phyloP scores from a whole-genome alignment of 2,329 filamentous ascomycete genomes.

The Epichloe hybrida region DNA sequence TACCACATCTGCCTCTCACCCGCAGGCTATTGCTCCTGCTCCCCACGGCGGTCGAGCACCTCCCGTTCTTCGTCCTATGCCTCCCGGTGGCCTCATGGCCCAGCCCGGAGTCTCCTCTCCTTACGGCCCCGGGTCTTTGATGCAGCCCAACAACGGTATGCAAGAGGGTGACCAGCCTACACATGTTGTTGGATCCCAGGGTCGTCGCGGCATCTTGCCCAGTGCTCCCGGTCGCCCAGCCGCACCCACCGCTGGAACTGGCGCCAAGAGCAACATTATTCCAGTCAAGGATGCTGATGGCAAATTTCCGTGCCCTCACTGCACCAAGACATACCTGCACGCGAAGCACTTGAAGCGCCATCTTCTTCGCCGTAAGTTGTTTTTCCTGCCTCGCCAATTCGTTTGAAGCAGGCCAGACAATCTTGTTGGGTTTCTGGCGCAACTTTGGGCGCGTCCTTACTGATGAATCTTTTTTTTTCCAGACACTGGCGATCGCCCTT shows the following conservation, averaged over 20 bases:
- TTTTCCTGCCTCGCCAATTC: not conserved
- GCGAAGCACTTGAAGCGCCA: slow-evolving; percentile 96
- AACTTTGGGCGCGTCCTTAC: slow-evolving; percentile 14
- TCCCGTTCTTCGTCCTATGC: slow-evolving; percentile 57
- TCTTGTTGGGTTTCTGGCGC: not conserved
- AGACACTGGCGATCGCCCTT: slow-evolving; percentile 97
- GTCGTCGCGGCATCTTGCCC: slow-evolving; percentile 78
- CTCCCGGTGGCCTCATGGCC: slow-evolving; percentile 49
- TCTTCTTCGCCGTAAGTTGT: slow-evolving; percentile 77
- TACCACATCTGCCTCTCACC: slow-evolving; percentile 53
- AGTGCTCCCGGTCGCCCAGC: slow-evolving; percentile 78
- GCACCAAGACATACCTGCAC: slow-evolving; percentile 95
- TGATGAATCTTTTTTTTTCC: slow-evolving; percentile 16
- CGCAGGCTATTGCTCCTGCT: slow-evolving; percentile 63
- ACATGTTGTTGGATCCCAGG: slow-evolving; percentile 90
- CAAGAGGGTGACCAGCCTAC: slow-evolving; percentile 55
- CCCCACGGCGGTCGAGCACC: slow-evolving; percentile 44
- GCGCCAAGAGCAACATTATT: slow-evolving; percentile 67
- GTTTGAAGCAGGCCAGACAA: not conserved
- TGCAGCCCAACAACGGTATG: slow-evolving; percentile 42
- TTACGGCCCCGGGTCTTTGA: slow-evolving; percentile 44
- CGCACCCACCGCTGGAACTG: slow-evolving; percentile 56
- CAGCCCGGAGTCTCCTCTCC: slow-evolving; percentile 44
- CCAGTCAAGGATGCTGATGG: slow-evolving; percentile 93
- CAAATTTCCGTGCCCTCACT: slow-evolving; percentile 96